Evolutionary conservation across 208 protist genomes (phyloP), one percentile per base, ranked within the genome.

Genomic region (Leishmania gerbilli): DNA sequence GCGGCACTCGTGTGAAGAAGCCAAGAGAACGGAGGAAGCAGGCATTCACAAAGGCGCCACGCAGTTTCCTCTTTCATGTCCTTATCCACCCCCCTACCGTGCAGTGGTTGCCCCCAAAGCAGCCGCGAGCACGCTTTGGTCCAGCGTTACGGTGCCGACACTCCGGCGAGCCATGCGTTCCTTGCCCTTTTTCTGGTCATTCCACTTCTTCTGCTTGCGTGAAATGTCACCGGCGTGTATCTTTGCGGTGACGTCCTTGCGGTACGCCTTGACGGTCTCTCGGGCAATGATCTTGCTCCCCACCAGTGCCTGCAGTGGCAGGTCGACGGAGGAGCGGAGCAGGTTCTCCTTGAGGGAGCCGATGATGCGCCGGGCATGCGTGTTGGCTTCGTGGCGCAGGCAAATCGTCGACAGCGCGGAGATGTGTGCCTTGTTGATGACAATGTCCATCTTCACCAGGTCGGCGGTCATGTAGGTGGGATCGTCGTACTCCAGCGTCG

Each of bases 111-210:
- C 93, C 31, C 93, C 92, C 93, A 98, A 96, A 9, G 94, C 95
- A 5, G 96, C 95, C 2, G 96, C 90, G 27, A 99, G 90, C 40
- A 98, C 93, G 51, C 93, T 96, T 80, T 99, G 97, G 55, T 97
- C 91, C 27, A 99, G 85, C 77, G 97, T 93, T 4, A 99, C 97
- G 49, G 89, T 94, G 45, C 97, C 98, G 21, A 99, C 89, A 62
- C 84, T 93, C 8, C 95, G 84, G n/a, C 91, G 87, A 77, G 97
- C 98, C 96, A 99, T 99, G 76, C 93, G 87, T 85, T 99, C 98
- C 88, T 99, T 99, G 72, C 98, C 98, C 87, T 99, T 98, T 82
- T 99, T 99, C 90, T 99, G 98, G 82, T 99, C 98, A 56, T 96
- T 93, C 86, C 99, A 96, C 77, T 99, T 95, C 88, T 99, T 99